phyloP scores from a whole-genome alignment of 2,329 filamentous ascomycete genomes.

The Paradendryphiella salina region DNA sequence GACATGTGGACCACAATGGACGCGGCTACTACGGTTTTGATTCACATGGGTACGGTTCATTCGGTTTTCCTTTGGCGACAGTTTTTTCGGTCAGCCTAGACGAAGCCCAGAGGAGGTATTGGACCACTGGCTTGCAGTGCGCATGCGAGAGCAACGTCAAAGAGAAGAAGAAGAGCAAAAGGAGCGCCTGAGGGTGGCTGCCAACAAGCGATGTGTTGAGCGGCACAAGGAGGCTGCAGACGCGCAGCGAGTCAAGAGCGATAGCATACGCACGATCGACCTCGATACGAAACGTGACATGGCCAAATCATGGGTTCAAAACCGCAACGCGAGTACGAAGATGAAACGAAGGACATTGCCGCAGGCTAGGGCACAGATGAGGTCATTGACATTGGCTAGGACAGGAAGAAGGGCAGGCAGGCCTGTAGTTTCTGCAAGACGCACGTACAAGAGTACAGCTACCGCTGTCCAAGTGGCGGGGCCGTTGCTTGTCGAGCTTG shows the following conservation, averaged over 20 bases:
- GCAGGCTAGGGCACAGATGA: not conserved
- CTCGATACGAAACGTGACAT: not conserved
- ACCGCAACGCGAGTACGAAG: not conserved
- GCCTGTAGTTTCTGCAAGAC: not conserved
- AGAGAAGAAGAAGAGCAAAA: too few relatives aligned
- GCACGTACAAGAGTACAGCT: not conserved
- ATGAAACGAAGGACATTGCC: not conserved
- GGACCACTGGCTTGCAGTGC: too few relatives aligned
- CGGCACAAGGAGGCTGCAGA: not conserved
- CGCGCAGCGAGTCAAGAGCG: not conserved
- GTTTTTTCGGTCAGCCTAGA: too few relatives aligned
- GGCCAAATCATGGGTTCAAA: not conserved
- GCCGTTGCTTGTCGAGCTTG: not conserved
- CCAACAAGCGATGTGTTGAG: conserved; percentile 1
- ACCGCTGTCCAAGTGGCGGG: not conserved
- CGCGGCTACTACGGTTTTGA: too few relatives aligned
- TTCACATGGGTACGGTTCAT: too few relatives aligned
- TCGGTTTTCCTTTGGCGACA: too few relatives aligned
- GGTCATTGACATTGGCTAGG: not conserved
- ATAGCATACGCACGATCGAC: not conserved
- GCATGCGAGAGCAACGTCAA: too few relatives aligned
- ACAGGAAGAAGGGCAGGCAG: not conserved
- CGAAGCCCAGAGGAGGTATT: too few relatives aligned
- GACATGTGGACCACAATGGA: too few relatives aligned
- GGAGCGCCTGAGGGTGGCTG: not conserved